Conservation (phyloP, 1,139 yeast species). For the Blastobotrys petasosporus region DNA sequence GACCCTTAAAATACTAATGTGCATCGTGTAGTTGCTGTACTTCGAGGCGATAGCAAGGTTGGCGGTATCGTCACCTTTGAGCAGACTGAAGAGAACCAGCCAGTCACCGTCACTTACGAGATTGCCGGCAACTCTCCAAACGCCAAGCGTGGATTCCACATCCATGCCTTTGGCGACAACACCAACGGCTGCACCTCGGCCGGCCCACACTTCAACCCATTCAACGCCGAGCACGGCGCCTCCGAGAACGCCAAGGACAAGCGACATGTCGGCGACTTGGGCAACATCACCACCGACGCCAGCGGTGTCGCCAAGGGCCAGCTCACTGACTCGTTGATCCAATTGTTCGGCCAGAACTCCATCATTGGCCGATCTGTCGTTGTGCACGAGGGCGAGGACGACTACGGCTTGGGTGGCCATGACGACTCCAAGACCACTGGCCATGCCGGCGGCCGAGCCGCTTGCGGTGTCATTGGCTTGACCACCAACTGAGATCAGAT, state of each 20-base stretch:
- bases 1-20: constrained; percentile 2
- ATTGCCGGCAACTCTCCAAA: constrained; percentile 82
- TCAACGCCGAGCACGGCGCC: constrained; percentile 85
- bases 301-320: constrained; percentile 86
- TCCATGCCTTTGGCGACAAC: constrained; percentile 97
- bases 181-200: constrained; percentile 99
- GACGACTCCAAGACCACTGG: constrained; percentile 95
- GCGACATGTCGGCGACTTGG: constrained; percentile 97
- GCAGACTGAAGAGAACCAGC: constrained; percentile 70
- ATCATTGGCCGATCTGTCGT: constrained; percentile 94
- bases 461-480: constrained; percentile 95
- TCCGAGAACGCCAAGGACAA: constrained; percentile 73
- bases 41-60: constrained; percentile 91
- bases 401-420: constrained; percentile 93
- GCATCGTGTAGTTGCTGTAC: constrained; percentile 67
- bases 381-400: constrained; percentile 91
- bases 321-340: constrained; percentile 67
- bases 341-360: constrained; percentile 79
- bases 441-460: constrained; percentile 98
- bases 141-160: constrained; percentile 93
- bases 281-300: constrained; percentile 84
- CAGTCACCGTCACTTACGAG: constrained; percentile 83
- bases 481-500: constrained; percentile 11
- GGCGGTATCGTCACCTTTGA: constrained; percentile 81
- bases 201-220: constrained; percentile 98